A percentile compares a stretch with the other conserved stretches of the same genome.
Conservation (phyloP, 352 stramenopile genomes). For the Pythium aquatile region DNA sequence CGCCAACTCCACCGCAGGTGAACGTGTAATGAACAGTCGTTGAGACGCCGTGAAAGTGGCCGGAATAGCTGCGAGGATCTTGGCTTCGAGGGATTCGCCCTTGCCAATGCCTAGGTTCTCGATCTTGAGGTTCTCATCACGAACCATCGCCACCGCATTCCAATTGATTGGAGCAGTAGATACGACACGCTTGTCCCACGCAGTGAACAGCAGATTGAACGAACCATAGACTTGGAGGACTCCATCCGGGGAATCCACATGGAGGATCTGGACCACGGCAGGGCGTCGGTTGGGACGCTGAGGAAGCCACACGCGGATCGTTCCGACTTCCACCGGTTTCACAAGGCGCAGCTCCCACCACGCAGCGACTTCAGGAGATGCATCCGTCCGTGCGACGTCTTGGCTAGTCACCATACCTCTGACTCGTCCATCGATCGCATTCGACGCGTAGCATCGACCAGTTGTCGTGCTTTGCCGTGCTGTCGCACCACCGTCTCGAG, state of each 20-base stretch:
- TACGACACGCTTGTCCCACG: conserved; percentile 22
- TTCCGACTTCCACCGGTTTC: conserved; percentile 43
- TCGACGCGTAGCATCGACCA: conserved; percentile 39
- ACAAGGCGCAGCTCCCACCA: conserved; percentile 78
- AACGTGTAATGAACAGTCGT: conserved; percentile 47
- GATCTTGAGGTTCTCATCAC: conserved; percentile 49
- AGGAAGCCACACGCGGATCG: conserved; percentile 57
- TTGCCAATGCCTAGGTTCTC: conserved; percentile 37
- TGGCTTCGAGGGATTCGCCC: conserved; percentile 56
- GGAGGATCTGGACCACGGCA: conserved; percentile 33
- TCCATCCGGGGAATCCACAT: conserved; percentile 37
- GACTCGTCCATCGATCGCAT: conserved; percentile 70
- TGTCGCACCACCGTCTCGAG: conserved; percentile 44
- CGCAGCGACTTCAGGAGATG: conserved; percentile 26
- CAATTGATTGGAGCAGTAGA: conserved; percentile 40
- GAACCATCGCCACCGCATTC: conserved; percentile 55
- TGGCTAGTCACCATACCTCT: conserved; percentile 42
- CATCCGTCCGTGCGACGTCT: conserved; percentile 47
- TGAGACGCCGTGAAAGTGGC: neutral
- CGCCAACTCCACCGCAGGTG: conserved; percentile 27
- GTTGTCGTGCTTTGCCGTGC: conserved; percentile 71
- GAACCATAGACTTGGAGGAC: conserved; percentile 33
- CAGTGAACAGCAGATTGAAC: conserved; percentile 45
- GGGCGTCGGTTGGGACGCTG: conserved; percentile 20
- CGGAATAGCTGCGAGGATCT: conserved; percentile 41